These are phyloP conservation scores for Centaurea solstitialis DNA, from an alignment of 129 eudicot species.

Conservation along the genomic window DNA sequence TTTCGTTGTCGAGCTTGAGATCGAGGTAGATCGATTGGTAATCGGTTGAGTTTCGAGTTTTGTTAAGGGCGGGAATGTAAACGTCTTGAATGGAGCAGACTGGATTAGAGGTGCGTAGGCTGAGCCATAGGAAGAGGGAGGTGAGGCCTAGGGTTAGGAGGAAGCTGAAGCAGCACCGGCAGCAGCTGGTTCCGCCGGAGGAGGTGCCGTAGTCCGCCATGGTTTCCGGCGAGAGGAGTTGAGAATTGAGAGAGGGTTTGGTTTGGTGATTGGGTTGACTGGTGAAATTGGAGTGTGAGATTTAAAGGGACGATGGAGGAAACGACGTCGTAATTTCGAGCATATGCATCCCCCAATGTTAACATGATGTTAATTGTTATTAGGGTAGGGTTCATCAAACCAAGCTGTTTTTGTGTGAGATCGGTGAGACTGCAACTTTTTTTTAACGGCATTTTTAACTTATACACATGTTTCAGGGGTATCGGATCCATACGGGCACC, in stretches of 20 bases:
- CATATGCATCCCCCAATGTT: too few relatives aligned
- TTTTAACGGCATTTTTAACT: too few relatives aligned
- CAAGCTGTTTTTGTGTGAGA: too few relatives aligned
- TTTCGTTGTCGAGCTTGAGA: constrained; percentile 60
- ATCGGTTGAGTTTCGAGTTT: constrained; percentile 31
- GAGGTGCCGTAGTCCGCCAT: constrained; percentile 39
- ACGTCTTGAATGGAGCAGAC: constrained; percentile 54
- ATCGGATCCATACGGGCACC: too few relatives aligned
- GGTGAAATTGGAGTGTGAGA: background rate
- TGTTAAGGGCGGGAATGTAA: constrained; percentile 63
- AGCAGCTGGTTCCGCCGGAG: constrained; percentile 36
- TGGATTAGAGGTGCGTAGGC: constrained; percentile 57
- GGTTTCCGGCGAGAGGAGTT: constrained; percentile 15
- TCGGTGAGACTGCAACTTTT: too few relatives aligned
- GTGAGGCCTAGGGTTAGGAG: constrained; percentile 52
- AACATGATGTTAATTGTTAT: too few relatives aligned
- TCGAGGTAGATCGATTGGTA: constrained; percentile 54
- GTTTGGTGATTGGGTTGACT: background rate
- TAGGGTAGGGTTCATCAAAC: too few relatives aligned
- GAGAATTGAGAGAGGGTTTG: background rate
- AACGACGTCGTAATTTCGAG: background rate
- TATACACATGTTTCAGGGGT: too few relatives aligned
- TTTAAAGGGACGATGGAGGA: background rate
- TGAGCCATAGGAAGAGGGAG: constrained; percentile 69
- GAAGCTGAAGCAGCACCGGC: constrained; percentile 56